phyloP scores from a whole-genome alignment of 352 stramenopile genomes.

The Phytophthora macrochlamydospora region DNA sequence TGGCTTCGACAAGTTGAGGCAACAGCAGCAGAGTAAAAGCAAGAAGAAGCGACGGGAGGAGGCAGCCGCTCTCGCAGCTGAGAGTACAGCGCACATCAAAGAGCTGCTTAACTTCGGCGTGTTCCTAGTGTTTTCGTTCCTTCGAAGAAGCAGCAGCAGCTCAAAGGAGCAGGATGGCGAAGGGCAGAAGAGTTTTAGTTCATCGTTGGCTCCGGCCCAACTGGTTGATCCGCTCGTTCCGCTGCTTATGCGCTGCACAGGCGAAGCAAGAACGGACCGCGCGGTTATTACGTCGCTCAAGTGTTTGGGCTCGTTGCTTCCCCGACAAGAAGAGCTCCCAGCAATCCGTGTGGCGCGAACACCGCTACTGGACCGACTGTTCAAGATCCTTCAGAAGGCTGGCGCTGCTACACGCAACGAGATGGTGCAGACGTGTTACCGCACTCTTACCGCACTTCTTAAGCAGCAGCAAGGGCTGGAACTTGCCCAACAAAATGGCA shows the following conservation, averaged over 20 bases:
- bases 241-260: constrained; percentile 91
- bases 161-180: constrained; percentile 21
- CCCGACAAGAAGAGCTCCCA: constrained; percentile 81
- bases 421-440: constrained; percentile 96
- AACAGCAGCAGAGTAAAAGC: constrained; percentile 40
- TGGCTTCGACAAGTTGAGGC: constrained; percentile 71
- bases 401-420: constrained; percentile 93
- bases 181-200: constrained; percentile 21
- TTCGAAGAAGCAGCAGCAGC: constrained; percentile 49
- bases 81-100: constrained; percentile 69
- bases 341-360: constrained; percentile 85
- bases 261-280: constrained; percentile 91
- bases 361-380: constrained; percentile 89
- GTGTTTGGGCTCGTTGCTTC: constrained; percentile 90
- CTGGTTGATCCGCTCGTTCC: constrained; percentile 94
- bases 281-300: constrained; percentile 93
- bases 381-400: constrained; percentile 91
- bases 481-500: constrained; percentile 30
- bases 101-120: constrained; percentile 89
- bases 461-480: constrained; percentile 49
- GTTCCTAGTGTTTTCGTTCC: constrained; percentile 71
- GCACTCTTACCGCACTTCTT: constrained; percentile 91
- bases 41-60: constrained; percentile 55
- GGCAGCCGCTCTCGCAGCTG: constrained; percentile 27
- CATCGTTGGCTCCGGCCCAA: constrained; percentile 30